These are phyloP conservation scores for Aspergillus costaricaensis DNA, from an alignment of 2,329 filamentous ascomycete species.

Conservation along the genomic window DNA sequence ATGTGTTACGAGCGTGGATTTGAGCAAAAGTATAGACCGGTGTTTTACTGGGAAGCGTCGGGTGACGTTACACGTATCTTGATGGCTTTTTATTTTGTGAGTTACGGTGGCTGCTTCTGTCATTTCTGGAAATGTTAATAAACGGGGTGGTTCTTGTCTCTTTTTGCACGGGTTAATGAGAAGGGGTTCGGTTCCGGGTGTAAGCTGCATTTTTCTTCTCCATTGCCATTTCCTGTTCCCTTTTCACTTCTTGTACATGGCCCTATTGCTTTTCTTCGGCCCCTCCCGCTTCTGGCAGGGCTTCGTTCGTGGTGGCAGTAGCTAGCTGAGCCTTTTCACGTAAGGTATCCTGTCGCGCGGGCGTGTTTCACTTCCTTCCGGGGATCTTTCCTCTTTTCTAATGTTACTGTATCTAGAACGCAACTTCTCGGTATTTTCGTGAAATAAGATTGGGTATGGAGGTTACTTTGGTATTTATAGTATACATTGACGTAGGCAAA, in stretches of 20 bases:
- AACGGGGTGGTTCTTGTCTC: background rate
- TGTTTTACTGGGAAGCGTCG: background rate
- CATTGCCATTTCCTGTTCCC: background rate
- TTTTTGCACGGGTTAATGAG: background rate
- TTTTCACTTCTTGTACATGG: background rate
- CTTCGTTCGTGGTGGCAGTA: background rate
- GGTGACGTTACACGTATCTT: background rate
- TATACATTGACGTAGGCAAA: background rate
- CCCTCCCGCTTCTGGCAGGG: background rate
- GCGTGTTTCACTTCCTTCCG: background rate
- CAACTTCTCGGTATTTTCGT: background rate
- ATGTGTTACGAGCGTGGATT: constrained; percentile 15
- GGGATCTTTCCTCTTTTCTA: background rate
- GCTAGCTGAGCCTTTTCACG: background rate
- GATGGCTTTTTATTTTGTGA: background rate
- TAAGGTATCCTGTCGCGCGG: background rate
- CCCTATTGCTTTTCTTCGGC: background rate
- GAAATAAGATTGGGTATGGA: background rate
- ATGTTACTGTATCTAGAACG: background rate
- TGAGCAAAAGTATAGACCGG: constrained; percentile 4
- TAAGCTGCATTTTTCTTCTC: background rate
- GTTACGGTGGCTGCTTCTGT: background rate
- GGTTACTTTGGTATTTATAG: background rate
- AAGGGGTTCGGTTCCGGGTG: background rate
- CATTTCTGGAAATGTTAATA: background rate